phyloP scores from a whole-genome alignment of 2,329 filamentous ascomycete genomes.

The Xylaria multiplex region DNA sequence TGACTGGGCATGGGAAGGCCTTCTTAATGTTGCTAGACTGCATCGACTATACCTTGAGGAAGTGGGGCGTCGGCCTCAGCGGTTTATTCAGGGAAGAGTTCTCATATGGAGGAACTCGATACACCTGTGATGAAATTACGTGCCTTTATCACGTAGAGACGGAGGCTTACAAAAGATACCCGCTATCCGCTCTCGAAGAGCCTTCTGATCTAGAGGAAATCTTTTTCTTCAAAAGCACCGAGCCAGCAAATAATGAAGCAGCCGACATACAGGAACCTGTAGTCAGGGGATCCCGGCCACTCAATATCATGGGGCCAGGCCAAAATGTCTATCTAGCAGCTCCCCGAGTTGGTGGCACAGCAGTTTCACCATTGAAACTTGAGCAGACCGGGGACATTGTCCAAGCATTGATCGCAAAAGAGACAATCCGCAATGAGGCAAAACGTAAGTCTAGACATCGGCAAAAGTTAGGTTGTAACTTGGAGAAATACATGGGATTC shows the following conservation, averaged over 20 bases:
- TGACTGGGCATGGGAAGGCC: neutral
- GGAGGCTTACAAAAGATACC: too few relatives aligned
- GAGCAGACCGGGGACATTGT: conserved; percentile 1
- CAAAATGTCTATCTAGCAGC: neutral
- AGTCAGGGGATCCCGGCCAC: neutral
- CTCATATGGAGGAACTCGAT: too few relatives aligned
- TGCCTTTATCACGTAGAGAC: too few relatives aligned
- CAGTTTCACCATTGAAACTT: neutral
- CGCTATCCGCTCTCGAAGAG: neutral
- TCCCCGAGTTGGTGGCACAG: neutral
- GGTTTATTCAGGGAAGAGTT: neutral
- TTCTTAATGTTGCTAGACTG: conserved; percentile 23
- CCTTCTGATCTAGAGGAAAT: neutral
- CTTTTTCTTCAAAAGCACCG: neutral
- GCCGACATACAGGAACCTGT: neutral
- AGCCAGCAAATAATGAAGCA: neutral
- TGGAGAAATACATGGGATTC: neutral
- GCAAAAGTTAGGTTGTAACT: neutral
- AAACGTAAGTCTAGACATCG: too few relatives aligned
- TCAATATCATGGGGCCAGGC: neutral
- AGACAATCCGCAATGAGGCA: neutral
- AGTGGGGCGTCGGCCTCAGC: conserved; percentile 7
- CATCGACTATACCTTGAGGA: conserved; percentile 9
- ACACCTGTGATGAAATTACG: too few relatives aligned
- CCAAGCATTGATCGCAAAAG: conserved; percentile 2